These are phyloP conservation scores for Dothidotthia symphoricarpi DNA, from an alignment of 2,329 filamentous ascomycete genomes.

Conservation along the genomic window DNA sequence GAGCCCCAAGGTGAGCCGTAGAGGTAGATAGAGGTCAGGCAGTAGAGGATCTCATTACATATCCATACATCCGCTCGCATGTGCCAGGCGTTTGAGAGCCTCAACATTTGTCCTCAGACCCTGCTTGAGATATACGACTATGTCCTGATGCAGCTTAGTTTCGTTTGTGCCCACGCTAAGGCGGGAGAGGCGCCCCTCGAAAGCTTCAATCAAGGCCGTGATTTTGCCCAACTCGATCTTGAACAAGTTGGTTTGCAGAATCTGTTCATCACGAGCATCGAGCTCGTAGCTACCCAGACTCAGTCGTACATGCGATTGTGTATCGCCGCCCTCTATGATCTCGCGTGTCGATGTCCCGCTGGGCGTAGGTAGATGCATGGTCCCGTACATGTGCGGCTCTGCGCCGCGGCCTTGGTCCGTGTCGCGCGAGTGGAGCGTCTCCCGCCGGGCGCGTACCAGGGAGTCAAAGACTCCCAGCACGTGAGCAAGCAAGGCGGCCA, in stretches of 20 bases:
- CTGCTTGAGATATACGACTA: background rate
- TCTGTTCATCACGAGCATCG: slow-evolving; percentile 1
- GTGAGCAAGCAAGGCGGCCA: background rate
- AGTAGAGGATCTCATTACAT: background rate
- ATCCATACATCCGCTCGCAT: background rate
- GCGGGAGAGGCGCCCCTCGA: slow-evolving; percentile 1
- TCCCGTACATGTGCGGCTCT: background rate
- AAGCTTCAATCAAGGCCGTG: slow-evolving; percentile 1
- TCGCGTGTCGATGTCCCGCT: background rate
- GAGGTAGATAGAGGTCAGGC: too few species aligned
- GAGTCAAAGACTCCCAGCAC: background rate
- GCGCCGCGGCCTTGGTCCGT: too few species aligned
- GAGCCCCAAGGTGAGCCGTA: background rate
- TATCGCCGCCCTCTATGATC: background rate
- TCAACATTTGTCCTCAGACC: background rate
- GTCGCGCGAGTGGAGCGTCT: background rate
- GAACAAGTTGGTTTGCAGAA: slow-evolving; percentile 2
- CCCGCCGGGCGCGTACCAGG: background rate
- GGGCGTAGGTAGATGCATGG: background rate
- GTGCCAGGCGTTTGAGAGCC: background rate
- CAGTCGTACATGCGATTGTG: background rate
- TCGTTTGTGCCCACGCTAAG: background rate
- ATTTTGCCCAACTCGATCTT: slow-evolving; percentile 5
- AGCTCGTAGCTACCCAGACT: slow-evolving; percentile 3
- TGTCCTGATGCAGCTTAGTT: background rate